Conservation (phyloP, 768 basidiomycete genomes). For the Agaricus subrufescens region DNA sequence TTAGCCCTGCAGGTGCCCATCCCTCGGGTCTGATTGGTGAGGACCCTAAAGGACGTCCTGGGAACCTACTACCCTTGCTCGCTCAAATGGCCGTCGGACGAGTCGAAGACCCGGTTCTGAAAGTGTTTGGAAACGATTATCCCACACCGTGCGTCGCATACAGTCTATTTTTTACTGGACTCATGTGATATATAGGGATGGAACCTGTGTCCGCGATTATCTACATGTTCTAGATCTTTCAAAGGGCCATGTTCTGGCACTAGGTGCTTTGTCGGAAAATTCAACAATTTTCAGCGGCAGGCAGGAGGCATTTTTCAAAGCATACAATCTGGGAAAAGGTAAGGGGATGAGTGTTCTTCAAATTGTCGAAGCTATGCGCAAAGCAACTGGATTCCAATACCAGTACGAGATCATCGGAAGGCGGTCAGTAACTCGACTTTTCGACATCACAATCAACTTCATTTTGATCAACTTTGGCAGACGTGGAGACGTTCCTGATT, state of each 20-base stretch:
- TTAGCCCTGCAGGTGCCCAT: slow-evolving; percentile 95
- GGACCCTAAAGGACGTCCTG: slow-evolving; percentile 93
- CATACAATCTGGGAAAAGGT: slow-evolving; percentile 96
- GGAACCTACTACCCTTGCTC: slow-evolving; percentile 89
- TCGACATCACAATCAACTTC: slow-evolving; percentile 5
- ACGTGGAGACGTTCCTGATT: slow-evolving; percentile 91
- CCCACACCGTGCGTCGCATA: slow-evolving; percentile 69
- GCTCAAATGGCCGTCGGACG: slow-evolving; percentile 94
- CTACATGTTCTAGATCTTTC: slow-evolving; percentile 92
- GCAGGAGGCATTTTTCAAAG: slow-evolving; percentile 69
- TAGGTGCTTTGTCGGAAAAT: slow-evolving; percentile 70
- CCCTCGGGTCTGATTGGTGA: slow-evolving; percentile 94
- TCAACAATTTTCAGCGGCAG: slow-evolving; percentile 56
- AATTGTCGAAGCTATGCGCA: slow-evolving; percentile 92
- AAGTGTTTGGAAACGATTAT: slow-evolving; percentile 97
- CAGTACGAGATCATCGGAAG: slow-evolving; percentile 87
- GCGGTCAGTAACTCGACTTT: slow-evolving; percentile 49
- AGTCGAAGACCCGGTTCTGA: slow-evolving; percentile 59
- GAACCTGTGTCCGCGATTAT: slow-evolving; percentile 97
- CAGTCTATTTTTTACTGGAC: background rate
- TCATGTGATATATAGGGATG: slow-evolving; percentile 55
- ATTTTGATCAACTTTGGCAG: slow-evolving; percentile 32
- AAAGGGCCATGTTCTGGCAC: slow-evolving; percentile 86
- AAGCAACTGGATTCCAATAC: slow-evolving; percentile 85
- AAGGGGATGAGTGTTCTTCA: slow-evolving; percentile 89